Evolutionary conservation across 202 grass and related monocot genomes (phyloP).

Genomic region (Panicum virgatum): DNA sequence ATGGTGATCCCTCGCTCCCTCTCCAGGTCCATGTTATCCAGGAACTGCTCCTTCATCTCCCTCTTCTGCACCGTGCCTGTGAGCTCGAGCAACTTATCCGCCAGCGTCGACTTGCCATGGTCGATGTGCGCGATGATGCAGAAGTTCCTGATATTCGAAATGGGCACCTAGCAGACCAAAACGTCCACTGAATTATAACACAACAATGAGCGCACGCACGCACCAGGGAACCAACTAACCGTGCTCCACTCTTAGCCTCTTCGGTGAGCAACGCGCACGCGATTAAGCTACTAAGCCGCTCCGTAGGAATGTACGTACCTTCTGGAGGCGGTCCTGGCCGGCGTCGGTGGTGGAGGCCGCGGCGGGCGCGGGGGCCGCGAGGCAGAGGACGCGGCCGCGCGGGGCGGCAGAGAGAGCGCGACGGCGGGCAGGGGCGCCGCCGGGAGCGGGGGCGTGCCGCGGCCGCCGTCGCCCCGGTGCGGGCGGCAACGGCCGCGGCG

Average conservation of each 20-base stretch:
- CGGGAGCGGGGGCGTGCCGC: constrained; percentile 5
- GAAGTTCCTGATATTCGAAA: constrained; percentile 98
- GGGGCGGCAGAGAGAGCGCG: constrained; percentile 32
- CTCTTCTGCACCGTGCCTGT: constrained; percentile 89
- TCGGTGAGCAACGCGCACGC: neutral
- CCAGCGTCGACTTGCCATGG: constrained; percentile 95
- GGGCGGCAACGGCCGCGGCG: constrained; percentile 2
- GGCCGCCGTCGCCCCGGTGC: constrained; percentile 8
- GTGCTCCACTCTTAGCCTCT: neutral
- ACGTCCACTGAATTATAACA: neutral
- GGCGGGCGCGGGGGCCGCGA: constrained; percentile 38
- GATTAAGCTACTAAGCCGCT: neutral
- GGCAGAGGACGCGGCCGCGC: constrained; percentile 44
- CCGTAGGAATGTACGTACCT: constrained; percentile 16
- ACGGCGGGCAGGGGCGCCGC: neutral
- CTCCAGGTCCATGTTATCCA: constrained; percentile 98
- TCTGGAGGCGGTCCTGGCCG: constrained; percentile 76
- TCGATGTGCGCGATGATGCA: constrained; percentile 96
- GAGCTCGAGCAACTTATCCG: constrained; percentile 89
- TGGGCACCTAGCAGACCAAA: constrained; percentile 66
- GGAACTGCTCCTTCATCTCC: constrained; percentile 98
- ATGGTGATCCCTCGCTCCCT: constrained; percentile 99
- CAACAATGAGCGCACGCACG: neutral
- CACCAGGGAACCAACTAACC: neutral
- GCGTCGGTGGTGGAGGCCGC: constrained; percentile 44